Evolutionary conservation across 169 alveolate species (phyloP).

Genomic region (Babesia ovata): DNA sequence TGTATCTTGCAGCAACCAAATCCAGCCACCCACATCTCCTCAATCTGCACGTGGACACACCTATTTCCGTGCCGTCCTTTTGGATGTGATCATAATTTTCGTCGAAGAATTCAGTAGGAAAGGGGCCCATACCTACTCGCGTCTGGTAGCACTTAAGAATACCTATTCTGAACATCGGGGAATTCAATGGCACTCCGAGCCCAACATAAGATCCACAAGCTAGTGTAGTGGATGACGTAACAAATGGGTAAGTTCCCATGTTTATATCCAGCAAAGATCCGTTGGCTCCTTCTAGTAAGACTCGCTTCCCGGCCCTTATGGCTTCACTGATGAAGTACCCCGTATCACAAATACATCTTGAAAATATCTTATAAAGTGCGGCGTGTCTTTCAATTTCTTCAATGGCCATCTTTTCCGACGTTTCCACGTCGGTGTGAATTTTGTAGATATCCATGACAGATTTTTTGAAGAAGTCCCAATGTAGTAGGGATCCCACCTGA

Average conservation of each 20-base stretch:
- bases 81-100: conserved; percentile 80
- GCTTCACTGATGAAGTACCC: conserved; percentile 71
- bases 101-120: conserved; percentile 91
- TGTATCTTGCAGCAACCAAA: conserved; percentile 80
- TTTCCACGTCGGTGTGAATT: conserved; percentile 39
- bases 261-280: conserved; percentile 77
- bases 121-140: conserved; percentile 96
- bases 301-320: conserved; percentile 68
- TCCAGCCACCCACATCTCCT: conserved; percentile 98
- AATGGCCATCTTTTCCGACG: conserved; percentile 67
- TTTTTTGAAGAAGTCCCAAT: conserved; percentile 52
- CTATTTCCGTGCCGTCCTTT: conserved; percentile 90
- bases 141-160: conserved; percentile 93
- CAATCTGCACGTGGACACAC: conserved; percentile 94
- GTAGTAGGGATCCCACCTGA: conserved; percentile 51
- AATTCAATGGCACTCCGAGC: conserved; percentile 66
- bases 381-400: conserved; percentile 80
- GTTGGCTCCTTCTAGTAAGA: conserved; percentile 76
- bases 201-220: conserved; percentile 76
- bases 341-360: conserved; percentile 85
- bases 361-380: conserved; percentile 73
- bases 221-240: conserved; percentile 74
- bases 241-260: conserved; percentile 80
- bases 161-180: conserved; percentile 79
- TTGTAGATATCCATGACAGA: conserved; percentile 24